phyloP scores from a whole-genome alignment of 2,329 filamentous ascomycete genomes.

The Chalara sp. region DNA sequence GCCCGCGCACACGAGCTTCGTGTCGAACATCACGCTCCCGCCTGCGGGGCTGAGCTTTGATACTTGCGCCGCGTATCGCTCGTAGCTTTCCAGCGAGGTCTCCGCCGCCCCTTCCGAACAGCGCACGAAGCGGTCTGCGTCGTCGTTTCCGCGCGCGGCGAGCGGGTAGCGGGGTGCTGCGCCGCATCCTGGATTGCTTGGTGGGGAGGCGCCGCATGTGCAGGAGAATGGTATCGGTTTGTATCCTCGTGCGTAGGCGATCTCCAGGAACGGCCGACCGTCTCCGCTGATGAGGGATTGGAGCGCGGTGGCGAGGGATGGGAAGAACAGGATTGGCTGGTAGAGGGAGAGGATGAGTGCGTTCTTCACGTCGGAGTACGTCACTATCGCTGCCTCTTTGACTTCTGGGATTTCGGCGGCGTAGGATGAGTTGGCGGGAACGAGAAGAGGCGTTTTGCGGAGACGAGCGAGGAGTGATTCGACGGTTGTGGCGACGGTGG shows the following conservation, averaged over 20 bases:
- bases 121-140: slow-evolving; percentile 21
- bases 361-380: slow-evolving; percentile 20
- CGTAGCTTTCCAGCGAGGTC: slow-evolving; percentile 18
- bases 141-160: slow-evolving; percentile 14
- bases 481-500: slow-evolving; percentile 18
- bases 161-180: slow-evolving; percentile 1
- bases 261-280: slow-evolving; percentile 32
- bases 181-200: not conserved
- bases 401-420: not conserved
- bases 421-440: slow-evolving; percentile 6
- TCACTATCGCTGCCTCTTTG: slow-evolving; percentile 19
- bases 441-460: slow-evolving; percentile 25
- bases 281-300: slow-evolving; percentile 30
- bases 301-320: slow-evolving; percentile 20
- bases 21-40: slow-evolving; percentile 36
- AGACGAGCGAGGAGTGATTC: slow-evolving; percentile 33
- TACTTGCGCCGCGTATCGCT: slow-evolving; percentile 15
- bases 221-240: slow-evolving; percentile 11
- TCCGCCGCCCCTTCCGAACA: slow-evolving; percentile 22
- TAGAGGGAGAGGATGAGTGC: slow-evolving; percentile 23
- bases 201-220: not conserved
- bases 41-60: slow-evolving; percentile 32
- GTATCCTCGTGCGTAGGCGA: slow-evolving; percentile 3
- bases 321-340: slow-evolving; percentile 22
- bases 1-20: slow-evolving; percentile 28